Evolutionary conservation across 2,329 filamentous ascomycete species (phyloP).

Genomic region (Penicillium sp.): DNA sequence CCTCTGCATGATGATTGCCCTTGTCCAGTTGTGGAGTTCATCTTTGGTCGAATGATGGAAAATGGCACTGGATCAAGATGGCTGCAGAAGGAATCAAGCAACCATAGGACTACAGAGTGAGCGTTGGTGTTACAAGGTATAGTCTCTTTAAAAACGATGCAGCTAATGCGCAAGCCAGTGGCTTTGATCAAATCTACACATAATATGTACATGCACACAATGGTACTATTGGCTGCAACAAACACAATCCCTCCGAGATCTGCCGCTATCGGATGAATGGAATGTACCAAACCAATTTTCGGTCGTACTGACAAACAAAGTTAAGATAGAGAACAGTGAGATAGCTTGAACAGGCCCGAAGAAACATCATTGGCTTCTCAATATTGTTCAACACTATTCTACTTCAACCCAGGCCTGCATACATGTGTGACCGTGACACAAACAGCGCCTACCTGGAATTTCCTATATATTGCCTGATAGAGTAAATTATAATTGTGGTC

Average conservation of each 20-base stretch:
- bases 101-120: background rate
- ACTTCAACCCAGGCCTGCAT: background rate
- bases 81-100: background rate
- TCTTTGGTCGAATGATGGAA: slow-evolving; percentile 6
- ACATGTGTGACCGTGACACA: slow-evolving; percentile 1
- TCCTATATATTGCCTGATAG: background rate
- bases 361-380: too few relatives aligned
- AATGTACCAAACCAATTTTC: background rate
- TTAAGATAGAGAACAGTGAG: background rate
- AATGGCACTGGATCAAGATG: slow-evolving; percentile 6
- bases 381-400: background rate
- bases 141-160: background rate
- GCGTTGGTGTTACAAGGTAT: background rate
- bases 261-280: background rate
- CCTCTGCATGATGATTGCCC: slow-evolving; percentile 8
- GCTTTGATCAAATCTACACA: background rate
- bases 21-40: slow-evolving; percentile 9
- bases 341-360: background rate
- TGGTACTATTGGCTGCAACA: background rate
- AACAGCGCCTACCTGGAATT: background rate
- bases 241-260: slow-evolving; percentile 1
- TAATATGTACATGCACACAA: slow-evolving; percentile 3
- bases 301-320: background rate
- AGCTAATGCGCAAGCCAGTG: background rate
- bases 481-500: background rate